phyloP scores from a whole-genome alignment of 78 protist genomes.

The Mastigamoeba balamuthi region DNA sequence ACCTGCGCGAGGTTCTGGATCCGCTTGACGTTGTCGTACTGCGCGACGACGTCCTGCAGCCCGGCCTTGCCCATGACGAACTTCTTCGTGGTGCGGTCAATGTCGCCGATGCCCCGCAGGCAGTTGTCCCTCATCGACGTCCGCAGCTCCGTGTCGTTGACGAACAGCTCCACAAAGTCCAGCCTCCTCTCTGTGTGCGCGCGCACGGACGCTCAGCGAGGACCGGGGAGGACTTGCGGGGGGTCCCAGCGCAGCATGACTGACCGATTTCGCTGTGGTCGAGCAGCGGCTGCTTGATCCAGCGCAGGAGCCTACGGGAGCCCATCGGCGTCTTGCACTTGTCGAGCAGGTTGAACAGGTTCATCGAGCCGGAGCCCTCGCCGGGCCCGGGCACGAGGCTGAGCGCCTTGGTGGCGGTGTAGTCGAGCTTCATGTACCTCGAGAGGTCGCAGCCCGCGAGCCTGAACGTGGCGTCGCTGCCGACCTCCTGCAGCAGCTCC shows the following conservation, averaged over 20 bases:
- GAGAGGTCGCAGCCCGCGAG: constrained; percentile 22
- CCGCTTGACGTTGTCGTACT: neutral
- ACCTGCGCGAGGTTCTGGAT: neutral
- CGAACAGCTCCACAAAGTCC: constrained; percentile 46
- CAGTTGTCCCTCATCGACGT: constrained; percentile 12
- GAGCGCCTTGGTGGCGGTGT: constrained; percentile 72
- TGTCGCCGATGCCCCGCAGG: constrained; percentile 33
- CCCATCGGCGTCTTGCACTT: constrained; percentile 83
- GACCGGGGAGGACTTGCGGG: no score
- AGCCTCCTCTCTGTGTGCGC: constrained; percentile 39
- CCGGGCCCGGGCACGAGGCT: constrained; percentile 29
- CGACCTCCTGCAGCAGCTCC: constrained; percentile 27
- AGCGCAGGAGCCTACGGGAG: constrained; percentile 60
- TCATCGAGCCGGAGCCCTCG: neutral
- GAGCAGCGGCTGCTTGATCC: constrained; percentile 81
- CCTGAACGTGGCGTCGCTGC: constrained; percentile 5
- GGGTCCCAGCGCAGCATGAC: no score
- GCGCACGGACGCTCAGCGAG: no score
- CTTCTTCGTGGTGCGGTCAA: constrained; percentile 24
- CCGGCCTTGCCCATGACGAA: constrained; percentile 17
- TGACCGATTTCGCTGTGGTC: constrained; percentile 26
- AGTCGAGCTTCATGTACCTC: constrained; percentile 72
- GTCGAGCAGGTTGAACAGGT: constrained; percentile 60
- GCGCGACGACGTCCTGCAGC: neutral
- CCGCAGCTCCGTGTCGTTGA: constrained; percentile 11